Evolutionary conservation across 2,329 filamentous ascomycete species (phyloP), one percentile per base, ranked within the genome.

Genomic region (Alternaria brassicae): DNA sequence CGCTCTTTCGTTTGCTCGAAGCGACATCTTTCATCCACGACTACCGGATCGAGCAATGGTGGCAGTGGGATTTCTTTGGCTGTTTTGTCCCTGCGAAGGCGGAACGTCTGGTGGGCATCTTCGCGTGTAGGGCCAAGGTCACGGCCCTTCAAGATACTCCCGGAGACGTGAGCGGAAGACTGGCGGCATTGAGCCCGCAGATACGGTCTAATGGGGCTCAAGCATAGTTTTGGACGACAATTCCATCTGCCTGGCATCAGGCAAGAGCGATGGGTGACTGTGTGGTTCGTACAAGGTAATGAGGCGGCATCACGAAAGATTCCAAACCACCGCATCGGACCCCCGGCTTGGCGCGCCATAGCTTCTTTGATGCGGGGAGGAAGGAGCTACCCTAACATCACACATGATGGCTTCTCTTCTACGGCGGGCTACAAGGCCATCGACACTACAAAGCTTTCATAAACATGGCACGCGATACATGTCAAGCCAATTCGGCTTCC

Each of bases 1-100:
- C 78, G 66, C 13, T 72, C 69, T 51, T 78, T 83, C 13, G 80
- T 79, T 37, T 79, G 72, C 56, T 76, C 76, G 65, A 78, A 75
- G 34, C 69, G 72, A 19, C 72, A 57, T 55, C 75, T 71, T 30
- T 78, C 75, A 15, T 71, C 66, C 2, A 79, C 57, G n/a, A 77
- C 75, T 48, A 75, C 54, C 1, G 81, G 78, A 57, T 84, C 81
- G 73, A 85, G 79, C 6, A 83, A 56, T 0, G 82, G 82, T 9
- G 83, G 82, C 0, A 84, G 58, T 6, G 83, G 83, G 0, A 85
- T 76, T 15, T 68, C 64, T 21, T 63, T 68, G 30, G 67, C 65
- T 17, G 50, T 59, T 47, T 75, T 73, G 65, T 77, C 66, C 59
- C 74, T 68, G 42, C 78, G 77, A 6, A 63, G 28, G 52, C 77